These are phyloP conservation scores for Dianthus caryophyllus DNA, from an alignment of 148 eudicot species.

Conservation along the genomic window DNA sequence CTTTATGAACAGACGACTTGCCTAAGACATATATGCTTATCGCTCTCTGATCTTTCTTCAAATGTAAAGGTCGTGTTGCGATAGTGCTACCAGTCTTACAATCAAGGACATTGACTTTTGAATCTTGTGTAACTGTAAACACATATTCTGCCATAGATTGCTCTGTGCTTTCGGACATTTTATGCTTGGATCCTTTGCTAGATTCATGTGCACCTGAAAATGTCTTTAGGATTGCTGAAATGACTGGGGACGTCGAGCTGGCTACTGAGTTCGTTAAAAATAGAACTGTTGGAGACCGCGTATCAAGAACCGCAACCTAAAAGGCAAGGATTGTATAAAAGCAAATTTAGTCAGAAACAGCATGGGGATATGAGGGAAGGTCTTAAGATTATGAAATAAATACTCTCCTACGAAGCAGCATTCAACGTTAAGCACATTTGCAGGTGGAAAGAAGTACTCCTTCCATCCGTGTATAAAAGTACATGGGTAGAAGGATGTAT, in stretches of 20 bases:
- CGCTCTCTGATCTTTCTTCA: constrained; percentile 48
- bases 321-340: background rate
- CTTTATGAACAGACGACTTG: constrained; percentile 34
- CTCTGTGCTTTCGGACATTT: constrained; percentile 28
- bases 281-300: constrained; percentile 41
- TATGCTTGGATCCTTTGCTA: constrained; percentile 33
- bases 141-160: constrained; percentile 39
- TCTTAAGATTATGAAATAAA: background rate
- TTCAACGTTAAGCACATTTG: background rate
- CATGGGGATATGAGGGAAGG: background rate
- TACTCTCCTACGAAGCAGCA: background rate
- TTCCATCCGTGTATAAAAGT: too few relatives aligned
- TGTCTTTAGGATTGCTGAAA: constrained; percentile 35
- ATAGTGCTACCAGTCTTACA: constrained; percentile 42
- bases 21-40: constrained; percentile 70
- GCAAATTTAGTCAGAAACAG: background rate
- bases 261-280: constrained; percentile 41
- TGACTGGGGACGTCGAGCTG: constrained; percentile 34
- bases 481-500: too few relatives aligned
- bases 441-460: constrained; percentile 4
- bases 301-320: constrained; percentile 74
- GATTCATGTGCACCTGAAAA: constrained; percentile 22
- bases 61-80: constrained; percentile 41
- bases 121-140: constrained; percentile 55
- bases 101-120: constrained; percentile 45